Percentiles rank a stretch among this genome's conserved stretches.
Conservation (phyloP, 2,329 filamentous ascomycete species). For the Verticillium albo-atrum region DNA sequence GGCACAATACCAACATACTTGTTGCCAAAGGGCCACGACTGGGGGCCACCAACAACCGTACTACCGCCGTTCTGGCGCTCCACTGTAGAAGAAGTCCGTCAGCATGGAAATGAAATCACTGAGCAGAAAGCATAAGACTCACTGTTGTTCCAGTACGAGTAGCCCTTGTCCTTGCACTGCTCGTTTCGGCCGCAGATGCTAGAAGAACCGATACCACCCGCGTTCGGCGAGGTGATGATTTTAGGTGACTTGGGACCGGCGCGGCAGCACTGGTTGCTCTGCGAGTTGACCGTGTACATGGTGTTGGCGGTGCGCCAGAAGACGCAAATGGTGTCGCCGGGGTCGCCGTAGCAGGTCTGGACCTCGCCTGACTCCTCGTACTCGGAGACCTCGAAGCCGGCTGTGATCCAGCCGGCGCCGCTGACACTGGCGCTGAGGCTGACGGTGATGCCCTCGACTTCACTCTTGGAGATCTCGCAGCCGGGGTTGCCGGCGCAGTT, state of each 20-base stretch:
- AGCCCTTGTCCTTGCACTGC: background rate
- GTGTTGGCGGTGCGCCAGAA: background rate
- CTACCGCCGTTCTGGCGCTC: background rate
- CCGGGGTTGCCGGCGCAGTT: background rate
- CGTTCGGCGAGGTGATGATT: background rate
- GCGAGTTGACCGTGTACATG: background rate
- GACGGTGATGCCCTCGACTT: background rate
- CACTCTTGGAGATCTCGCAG: background rate
- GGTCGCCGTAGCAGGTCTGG: background rate
- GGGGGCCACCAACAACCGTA: background rate
- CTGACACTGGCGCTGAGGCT: background rate
- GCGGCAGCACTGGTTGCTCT: background rate
- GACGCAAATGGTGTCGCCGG: background rate
- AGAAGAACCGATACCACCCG: background rate
- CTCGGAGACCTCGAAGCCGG: background rate
- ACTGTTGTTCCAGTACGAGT: background rate
- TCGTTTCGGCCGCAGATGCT: background rate
- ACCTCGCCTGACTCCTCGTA: background rate
- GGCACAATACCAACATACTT: background rate
- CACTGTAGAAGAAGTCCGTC: background rate
- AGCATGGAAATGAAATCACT: background rate
- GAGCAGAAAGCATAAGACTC: background rate
- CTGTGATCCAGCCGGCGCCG: background rate
- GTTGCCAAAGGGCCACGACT: background rate
- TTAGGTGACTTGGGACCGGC: background rate